Evolutionary conservation across 2,329 filamentous ascomycete species (phyloP), one percentile per base, ranked within the genome.

Genomic region (Colletotrichum melonis): DNA sequence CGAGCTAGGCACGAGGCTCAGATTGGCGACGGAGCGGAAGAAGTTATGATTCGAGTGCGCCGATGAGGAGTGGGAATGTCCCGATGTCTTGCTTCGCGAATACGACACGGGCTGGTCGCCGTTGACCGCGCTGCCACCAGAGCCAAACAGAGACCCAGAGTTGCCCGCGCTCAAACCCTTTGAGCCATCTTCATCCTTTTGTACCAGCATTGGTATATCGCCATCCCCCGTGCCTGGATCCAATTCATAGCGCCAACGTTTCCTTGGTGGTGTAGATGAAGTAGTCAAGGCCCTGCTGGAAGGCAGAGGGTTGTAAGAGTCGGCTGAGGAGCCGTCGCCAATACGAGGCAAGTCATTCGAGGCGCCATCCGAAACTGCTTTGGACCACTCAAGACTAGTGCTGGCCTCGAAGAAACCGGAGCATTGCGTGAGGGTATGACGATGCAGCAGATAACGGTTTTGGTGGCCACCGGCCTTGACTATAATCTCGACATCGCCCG

Each of bases 381-480:
- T 83, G 28, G 92, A 91, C 94, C 94, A 97, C 80, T 95, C 92
- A 70, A 92, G 91, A 78, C 91, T 95, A 57, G 92, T 95, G 80
- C 92, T 94, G 28, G 94, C 93, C 82, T 97, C 94, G 81, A 98
- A 98, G 86, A 98, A 98, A 19, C 95, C 95, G 6, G 95, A 98
- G 79, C 94, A 97, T 82, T 97, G 94, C 38, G 94, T 92, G 76
- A 98, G 86, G 54, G 96, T 98, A 79, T 98, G 89, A 73, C 92
- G 89, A 84, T 98, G 96, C 69, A 98, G 88, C 59, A 98, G 88
- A 81, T 98, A 98, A 74, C 93, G 89, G 80, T 94, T 94, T 83
- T 97, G 93, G 79, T 92, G 91, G 74, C 90, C 88, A 66, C 93
- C 86, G 16, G 90, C 88, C 79, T 88, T 89, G 78, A 98, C 90